Evolutionary conservation across 345 rosid species (phyloP).

Genomic region (Pugionium dolabratum): DNA sequence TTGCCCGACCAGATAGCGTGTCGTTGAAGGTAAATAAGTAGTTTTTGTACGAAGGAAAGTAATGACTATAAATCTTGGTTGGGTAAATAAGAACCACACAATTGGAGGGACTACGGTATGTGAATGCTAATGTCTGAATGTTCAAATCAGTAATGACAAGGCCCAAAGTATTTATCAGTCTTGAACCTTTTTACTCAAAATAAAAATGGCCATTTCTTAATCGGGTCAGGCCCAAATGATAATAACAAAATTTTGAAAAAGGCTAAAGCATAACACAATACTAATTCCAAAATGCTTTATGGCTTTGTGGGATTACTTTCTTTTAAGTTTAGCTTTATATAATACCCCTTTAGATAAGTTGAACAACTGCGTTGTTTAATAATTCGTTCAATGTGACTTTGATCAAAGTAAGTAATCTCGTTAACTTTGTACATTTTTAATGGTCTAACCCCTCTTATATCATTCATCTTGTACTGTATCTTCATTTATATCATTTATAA

Average conservation of each 20-base stretch:
- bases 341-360: background rate
- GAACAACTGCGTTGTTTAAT: background rate
- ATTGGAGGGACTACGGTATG: background rate
- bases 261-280: background rate
- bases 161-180: constrained; percentile 1
- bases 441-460: constrained; percentile 14
- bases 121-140: background rate
- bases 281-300: background rate
- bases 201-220: background rate
- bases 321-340: background rate
- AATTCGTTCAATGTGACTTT: background rate
- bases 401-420: constrained; percentile 5
- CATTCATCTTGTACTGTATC: background rate
- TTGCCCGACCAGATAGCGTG: constrained; percentile 37
- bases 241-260: background rate
- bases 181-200: background rate
- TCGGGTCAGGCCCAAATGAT: background rate
- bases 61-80: constrained; percentile 21
- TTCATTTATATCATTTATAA: background rate
- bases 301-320: background rate
- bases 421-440: constrained; percentile 16
- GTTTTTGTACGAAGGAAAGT: background rate
- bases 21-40: constrained; percentile 37
- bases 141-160: background rate
- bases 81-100: constrained; percentile 28